Percentiles rank a stretch among this genome's conserved stretches.
phyloP scores from a whole-genome alignment of 257 asterid species.

The Solanum ossicruentum region DNA sequence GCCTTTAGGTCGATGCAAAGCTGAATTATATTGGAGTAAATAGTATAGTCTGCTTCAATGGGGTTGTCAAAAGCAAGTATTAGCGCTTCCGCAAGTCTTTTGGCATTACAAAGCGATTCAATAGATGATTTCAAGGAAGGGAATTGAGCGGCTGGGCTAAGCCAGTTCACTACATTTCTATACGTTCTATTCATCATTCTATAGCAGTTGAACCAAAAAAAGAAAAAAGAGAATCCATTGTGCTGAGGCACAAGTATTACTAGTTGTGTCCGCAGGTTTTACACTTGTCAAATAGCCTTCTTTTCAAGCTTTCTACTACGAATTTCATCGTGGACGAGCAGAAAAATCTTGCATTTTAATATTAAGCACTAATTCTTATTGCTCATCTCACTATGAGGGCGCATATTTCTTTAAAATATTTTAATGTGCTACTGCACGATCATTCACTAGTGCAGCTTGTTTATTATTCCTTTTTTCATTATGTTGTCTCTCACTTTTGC shows the following conservation, averaged over 20 bases:
- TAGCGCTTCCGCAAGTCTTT: not conserved
- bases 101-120: not conserved
- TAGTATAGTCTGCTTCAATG: slow-evolving; percentile 10
- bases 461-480: too few relatives aligned
- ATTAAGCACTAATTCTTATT: too few relatives aligned
- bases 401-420: too few relatives aligned
- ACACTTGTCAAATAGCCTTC: not conserved
- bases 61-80: not conserved
- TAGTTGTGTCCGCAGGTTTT: not conserved
- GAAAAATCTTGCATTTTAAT: slow-evolving; percentile 27
- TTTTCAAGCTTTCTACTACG: not conserved
- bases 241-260: not conserved
- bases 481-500: too few relatives aligned
- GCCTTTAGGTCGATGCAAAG: slow-evolving; percentile 22
- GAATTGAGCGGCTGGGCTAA: not conserved
- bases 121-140: not conserved
- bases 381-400: not conserved
- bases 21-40: slow-evolving; percentile 28
- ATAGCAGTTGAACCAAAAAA: not conserved
- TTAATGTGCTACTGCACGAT: too few relatives aligned
- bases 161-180: not conserved
- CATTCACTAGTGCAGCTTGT: too few relatives aligned
- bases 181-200: not conserved
- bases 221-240: not conserved
- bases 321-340: slow-evolving; percentile 58